Base-by-base conservation (phyloP, 768 basidiomycete genomes). In the Mycena galericulata region DNA sequence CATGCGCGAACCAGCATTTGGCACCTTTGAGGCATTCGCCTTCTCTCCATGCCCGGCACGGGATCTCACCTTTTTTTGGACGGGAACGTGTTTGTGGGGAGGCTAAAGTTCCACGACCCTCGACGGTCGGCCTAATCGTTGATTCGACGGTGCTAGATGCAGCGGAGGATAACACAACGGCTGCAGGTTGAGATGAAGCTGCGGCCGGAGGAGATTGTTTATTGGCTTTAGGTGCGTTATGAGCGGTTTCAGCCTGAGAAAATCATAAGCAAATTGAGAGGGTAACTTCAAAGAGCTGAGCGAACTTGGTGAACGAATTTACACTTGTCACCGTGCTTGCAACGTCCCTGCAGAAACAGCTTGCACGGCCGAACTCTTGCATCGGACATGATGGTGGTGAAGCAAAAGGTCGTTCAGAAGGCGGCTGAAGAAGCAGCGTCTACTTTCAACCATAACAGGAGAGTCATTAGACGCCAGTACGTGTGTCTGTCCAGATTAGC, bases 21-120 rank as follows among this genome's bases (percentile, higher is more conserved):
- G 74, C 61, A 20, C 82, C 83, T 66, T 72, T 79, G 59, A 72
- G 63, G 72, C 84, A 84, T 10, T 73, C 75, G 46, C 83, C 83
- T 57, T 75, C 75, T 53, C 75, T 82, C 84, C 82, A 82, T 56
- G 76, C 72, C 38, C 29, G 53, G 36, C 70, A 71, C 27, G 70
- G 66, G 8, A 54, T 27, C 57, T 71, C 70, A 15, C 70, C 66
- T 32, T 57, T 46, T 59, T 65, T 65, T 24, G 59, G 38, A 29
- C 66, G 58, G 24, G 45, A 18, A 36, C 49, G 50, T 45, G 36
- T 62, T 36, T 41, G 36, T n/a, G 63, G 34, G 12, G 55, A 47
- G 55, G 41, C 29, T 18, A 24, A 30, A 36, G 62, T 9, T 34
- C 38, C 20, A 47, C 47, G 17, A 36, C n/a, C 20, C n/a, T 47